Evolutionary conservation across 345 rosid genomes (phyloP).

Genomic region (Hibiscus trionum): DNA sequence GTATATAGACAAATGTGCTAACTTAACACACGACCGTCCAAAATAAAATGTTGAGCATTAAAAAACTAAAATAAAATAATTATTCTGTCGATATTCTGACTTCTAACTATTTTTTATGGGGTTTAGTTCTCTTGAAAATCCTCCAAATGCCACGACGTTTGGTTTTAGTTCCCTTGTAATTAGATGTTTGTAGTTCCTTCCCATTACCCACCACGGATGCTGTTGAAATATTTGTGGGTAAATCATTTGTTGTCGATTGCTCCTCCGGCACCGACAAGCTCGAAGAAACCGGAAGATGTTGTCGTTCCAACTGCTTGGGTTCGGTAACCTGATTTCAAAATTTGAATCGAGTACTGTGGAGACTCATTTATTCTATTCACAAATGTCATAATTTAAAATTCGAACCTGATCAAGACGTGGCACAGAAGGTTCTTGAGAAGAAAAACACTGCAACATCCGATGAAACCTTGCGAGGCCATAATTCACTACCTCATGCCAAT

Average conservation of each 20-base stretch:
- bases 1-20: no score
- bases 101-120: not conserved
- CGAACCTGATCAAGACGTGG: not conserved
- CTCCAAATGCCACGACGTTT: conserved; percentile 5
- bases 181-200: not conserved
- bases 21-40: no score
- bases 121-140: not conserved
- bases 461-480: conserved; percentile 45
- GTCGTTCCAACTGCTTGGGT: not conserved
- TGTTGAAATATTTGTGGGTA: no score
- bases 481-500: conserved; percentile 51
- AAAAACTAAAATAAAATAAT: no score
- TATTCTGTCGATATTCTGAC: no score
- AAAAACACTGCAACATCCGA: conserved; percentile 43
- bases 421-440: conserved; percentile 39
- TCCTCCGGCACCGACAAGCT: not conserved
- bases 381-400: not conserved
- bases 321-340: not conserved
- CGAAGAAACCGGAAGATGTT: not conserved
- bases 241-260: not conserved
- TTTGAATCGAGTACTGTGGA: no score
- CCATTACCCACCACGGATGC: not conserved
- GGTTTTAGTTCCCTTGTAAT: not conserved
- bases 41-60: no score
- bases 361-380: no score